phyloP scores from a whole-genome alignment of 805 yeast species.

The Wickerhamia fluorescens region DNA sequence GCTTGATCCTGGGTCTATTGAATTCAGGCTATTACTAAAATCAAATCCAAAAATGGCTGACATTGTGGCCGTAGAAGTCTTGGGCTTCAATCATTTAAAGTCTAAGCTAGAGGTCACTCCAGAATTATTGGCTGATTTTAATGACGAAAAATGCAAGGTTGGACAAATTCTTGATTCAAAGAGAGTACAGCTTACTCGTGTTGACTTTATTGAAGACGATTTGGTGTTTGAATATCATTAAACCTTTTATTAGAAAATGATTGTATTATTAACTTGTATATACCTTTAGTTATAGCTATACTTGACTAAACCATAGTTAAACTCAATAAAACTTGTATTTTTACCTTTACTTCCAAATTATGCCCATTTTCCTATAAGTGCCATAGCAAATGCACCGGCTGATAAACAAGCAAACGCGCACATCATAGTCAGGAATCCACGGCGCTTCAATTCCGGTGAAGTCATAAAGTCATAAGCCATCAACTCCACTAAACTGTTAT shows the following conservation, averaged over 20 bases:
- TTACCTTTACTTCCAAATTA: too few species aligned
- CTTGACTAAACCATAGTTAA: too few species aligned
- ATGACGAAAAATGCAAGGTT: conserved; percentile 12
- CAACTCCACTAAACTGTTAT: conserved; percentile 71
- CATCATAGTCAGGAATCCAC: conserved; percentile 14
- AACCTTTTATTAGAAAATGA: neutral
- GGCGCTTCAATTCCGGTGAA: conserved; percentile 26
- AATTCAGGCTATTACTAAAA: conserved; percentile 17
- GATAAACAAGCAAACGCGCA: conserved; percentile 17
- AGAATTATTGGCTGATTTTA: conserved; percentile 12
- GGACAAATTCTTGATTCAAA: conserved; percentile 16
- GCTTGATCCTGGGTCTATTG: conserved; percentile 11
- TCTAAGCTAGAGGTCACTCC: conserved; percentile 17
- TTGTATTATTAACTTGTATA: neutral
- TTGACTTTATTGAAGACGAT: conserved; percentile 33
- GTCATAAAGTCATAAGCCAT: conserved; percentile 72
- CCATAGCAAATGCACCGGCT: conserved; percentile 26
- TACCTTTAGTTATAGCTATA: too few species aligned
- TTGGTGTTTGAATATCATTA: conserved; percentile 13
- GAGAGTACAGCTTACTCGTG: conserved; percentile 13
- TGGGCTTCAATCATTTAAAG: conserved; percentile 18
- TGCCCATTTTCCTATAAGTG: conserved; percentile 30
- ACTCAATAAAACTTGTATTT: too few species aligned
- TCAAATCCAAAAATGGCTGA: conserved; percentile 19
- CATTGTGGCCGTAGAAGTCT: conserved; percentile 17